Percentiles rank a stretch among this genome's conserved stretches.
These are phyloP conservation scores for Rubroboletus pulcherrimus DNA, from an alignment of 768 basidiomycete genomes.

Conservation along the genomic window DNA sequence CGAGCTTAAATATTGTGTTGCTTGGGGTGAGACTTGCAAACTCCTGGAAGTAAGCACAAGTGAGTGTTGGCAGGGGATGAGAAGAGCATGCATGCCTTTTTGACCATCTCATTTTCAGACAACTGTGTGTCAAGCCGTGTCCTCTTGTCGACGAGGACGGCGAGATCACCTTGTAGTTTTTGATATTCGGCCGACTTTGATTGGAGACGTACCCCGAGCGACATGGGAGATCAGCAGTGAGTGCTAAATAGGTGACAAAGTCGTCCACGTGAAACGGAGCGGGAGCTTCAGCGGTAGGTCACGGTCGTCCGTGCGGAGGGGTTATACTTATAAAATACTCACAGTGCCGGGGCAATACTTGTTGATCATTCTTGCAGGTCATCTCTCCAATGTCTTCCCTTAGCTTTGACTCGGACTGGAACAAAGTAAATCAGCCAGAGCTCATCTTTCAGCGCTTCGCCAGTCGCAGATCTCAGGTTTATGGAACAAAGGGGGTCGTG, in stretches of 20 bases:
- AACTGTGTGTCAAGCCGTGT: slow-evolving; percentile 88
- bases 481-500: slow-evolving; percentile 83
- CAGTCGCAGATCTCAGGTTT: slow-evolving; percentile 83
- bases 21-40: slow-evolving; percentile 68
- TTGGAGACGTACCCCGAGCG: slow-evolving; percentile 61
- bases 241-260: slow-evolving; percentile 2
- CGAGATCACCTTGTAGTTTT: slow-evolving; percentile 73
- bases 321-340: neutral
- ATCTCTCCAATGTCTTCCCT: slow-evolving; percentile 24
- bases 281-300: neutral
- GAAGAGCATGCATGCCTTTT: slow-evolving; percentile 56
- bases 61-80: neutral
- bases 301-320: slow-evolving; percentile 8
- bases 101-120: slow-evolving; percentile 88
- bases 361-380: neutral
- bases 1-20: slow-evolving; percentile 84
- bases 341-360: neutral
- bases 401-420: slow-evolving; percentile 43
- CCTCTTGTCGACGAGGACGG: slow-evolving; percentile 69
- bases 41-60: slow-evolving; percentile 51
- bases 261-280: slow-evolving; percentile 11
- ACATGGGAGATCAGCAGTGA: slow-evolving; percentile 36
- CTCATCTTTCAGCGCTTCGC: slow-evolving; percentile 66
- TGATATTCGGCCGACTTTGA: slow-evolving; percentile 71
- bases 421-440: slow-evolving; percentile 64